A percentile compares a stretch with the other conserved stretches of the same genome.
Evolutionary conservation across 2,329 filamentous ascomycete genomes (phyloP).

Genomic region (Daldinia sp.): DNA sequence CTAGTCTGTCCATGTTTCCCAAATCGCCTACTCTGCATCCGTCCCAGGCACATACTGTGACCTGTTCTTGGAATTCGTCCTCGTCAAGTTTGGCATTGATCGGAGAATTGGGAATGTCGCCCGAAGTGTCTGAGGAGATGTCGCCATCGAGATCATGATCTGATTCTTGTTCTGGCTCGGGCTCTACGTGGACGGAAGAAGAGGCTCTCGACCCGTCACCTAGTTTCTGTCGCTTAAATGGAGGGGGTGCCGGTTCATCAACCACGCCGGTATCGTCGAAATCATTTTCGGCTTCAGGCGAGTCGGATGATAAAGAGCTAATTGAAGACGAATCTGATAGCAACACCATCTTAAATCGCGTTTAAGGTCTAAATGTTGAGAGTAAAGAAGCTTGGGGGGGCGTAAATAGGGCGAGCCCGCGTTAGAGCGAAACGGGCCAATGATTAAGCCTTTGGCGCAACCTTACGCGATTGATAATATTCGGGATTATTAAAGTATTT

Average conservation of each 20-base stretch:
- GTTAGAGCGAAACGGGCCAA: background rate
- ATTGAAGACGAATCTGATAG: conserved; percentile 52
- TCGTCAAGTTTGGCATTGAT: conserved; percentile 76
- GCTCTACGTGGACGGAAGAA: conserved; percentile 63
- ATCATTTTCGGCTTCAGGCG: conserved; percentile 51
- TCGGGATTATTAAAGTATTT: background rate
- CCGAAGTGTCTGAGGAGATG: conserved; percentile 90
- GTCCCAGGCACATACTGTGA: conserved; percentile 83
- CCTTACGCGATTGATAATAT: background rate
- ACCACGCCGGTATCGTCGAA: conserved; percentile 46
- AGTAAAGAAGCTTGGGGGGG: background rate
- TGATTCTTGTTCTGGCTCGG: conserved; percentile 59
- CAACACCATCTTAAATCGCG: conserved; percentile 45
- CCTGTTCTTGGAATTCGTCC: conserved; percentile 81
- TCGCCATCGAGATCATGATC: conserved; percentile 66
- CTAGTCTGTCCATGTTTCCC: conserved; percentile 83
- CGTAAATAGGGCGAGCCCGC: background rate
- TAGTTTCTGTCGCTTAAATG: conserved; percentile 54
- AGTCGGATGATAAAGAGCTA: conserved; percentile 51
- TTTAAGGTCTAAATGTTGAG: background rate
- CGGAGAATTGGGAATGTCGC: conserved; percentile 81
- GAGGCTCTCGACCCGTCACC: conserved; percentile 55
- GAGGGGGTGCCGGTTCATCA: conserved; percentile 51
- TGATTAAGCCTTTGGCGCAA: background rate
- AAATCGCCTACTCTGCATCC: conserved; percentile 78